Evolutionary conservation across 148 eudicot genomes (phyloP), one percentile per base, ranked within the genome.

Genomic region (Linanthus parryae): DNA sequence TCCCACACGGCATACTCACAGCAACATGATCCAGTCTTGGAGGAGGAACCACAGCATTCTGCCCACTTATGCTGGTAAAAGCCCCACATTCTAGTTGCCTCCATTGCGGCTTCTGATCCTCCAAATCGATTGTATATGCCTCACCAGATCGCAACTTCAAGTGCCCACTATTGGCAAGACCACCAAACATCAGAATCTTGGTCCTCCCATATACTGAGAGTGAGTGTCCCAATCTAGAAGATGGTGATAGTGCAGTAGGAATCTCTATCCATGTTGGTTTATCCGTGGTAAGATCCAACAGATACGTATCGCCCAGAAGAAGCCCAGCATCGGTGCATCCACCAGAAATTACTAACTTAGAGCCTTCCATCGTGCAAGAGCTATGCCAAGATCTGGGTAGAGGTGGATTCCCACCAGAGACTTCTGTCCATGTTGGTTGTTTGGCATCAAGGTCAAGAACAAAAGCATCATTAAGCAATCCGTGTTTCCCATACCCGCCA

Each of bases 371-470:
- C 13, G 85, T 88, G 53, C 96, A 88, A 2, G 96, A 88, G 60
- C 95, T 87, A 58, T 87, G 91, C 95, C 95, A 87, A 19, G 96
- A 83, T 43, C 95, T 50, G 7, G 85, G 92, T 8, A 78, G 76
- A 2, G 96, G 96, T 3, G 91, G 95, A 25, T 78, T 61, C 12
- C 84, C 78, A 13, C 88, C 87, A 0, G 54, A 69, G 26, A 87
- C 74, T 46, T 87, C 88, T 41, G 51, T 75, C 96, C 96, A 87
- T 14, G 92, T 81, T 5, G 92, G 92, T 7, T 73, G 80, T 53
- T 87, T 80, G 50, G 92, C 96, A 54, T 87, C 92, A 41, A 87
- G 62, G 49, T 87, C 92, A 11, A 87, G 83, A 35, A 87, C 81
- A 55, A 87, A 87, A 6, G 75, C 96, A 13, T 83, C 92, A 52